Evolutionary conservation across 2,329 filamentous ascomycete genomes (phyloP).

Genomic region (Amylocarpus encephaloides): DNA sequence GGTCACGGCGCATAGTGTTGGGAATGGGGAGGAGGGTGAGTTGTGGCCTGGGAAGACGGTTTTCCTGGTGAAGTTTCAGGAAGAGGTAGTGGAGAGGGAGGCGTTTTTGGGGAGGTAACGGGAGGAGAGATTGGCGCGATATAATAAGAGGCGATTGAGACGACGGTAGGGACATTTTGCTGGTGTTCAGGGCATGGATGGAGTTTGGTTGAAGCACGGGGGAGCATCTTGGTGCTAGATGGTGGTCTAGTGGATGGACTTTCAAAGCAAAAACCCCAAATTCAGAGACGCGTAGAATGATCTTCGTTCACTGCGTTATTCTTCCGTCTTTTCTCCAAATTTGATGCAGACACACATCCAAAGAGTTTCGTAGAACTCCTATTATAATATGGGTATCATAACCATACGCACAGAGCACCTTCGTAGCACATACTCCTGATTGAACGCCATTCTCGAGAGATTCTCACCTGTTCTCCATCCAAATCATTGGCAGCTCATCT

Average conservation of each 20-base stretch:
- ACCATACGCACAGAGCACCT: neutral
- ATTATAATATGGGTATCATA: too few relatives aligned
- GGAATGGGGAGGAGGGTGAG: constrained; percentile 53
- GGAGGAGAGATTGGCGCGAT: constrained; percentile 24
- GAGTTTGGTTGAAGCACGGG: constrained; percentile 17
- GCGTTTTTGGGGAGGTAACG: constrained; percentile 62
- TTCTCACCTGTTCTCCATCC: neutral
- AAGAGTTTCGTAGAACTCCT: too few relatives aligned
- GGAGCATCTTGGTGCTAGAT: constrained; percentile 1
- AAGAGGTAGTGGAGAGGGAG: constrained; percentile 89
- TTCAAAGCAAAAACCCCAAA: too few relatives aligned
- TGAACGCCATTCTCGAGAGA: too few relatives aligned
- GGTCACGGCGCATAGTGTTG: constrained; percentile 81
- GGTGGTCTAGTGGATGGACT: constrained; percentile 2
- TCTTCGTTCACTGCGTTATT: too few relatives aligned
- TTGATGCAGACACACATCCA: too few relatives aligned
- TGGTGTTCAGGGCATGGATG: constrained; percentile 21
- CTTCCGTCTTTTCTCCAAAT: too few relatives aligned
- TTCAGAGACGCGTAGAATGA: too few relatives aligned
- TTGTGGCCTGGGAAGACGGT: constrained; percentile 97
- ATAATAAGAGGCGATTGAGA: neutral
- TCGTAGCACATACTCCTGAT: neutral
- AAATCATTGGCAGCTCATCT: constrained; percentile 11
- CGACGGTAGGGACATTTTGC: constrained; percentile 2
- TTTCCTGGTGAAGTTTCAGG: constrained; percentile 86